phyloP scores from a whole-genome alignment of 192 early-diverging fungal species.

The Linnemannia schmuckeri region DNA sequence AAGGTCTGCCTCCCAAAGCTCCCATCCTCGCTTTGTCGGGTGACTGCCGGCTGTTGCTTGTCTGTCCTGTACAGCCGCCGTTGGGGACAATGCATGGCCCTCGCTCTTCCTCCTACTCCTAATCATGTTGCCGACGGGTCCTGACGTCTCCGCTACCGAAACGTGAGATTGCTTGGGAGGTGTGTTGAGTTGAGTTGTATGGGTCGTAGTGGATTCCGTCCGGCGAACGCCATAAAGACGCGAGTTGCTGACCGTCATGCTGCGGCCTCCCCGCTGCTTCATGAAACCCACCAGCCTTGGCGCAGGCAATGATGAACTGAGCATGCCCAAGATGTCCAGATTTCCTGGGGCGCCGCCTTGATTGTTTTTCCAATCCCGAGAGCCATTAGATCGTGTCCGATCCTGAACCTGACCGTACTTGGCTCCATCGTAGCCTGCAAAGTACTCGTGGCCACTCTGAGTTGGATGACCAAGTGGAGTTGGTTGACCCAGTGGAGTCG shows the following conservation, averaged over 20 bases:
- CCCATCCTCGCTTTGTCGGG: conserved; percentile 43
- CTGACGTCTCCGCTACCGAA: conserved; percentile 21
- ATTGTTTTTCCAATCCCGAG: not conserved
- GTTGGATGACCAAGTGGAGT: not conserved
- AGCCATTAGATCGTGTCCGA: not conserved
- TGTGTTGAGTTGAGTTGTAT: not conserved
- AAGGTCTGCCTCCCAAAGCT: conserved; percentile 53
- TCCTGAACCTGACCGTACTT: not conserved
- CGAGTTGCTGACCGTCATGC: conserved; percentile 38
- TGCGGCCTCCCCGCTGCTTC: conserved; percentile 47
- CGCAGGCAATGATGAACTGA: conserved; percentile 44
- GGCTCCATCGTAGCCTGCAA: not conserved
- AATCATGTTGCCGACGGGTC: not conserved
- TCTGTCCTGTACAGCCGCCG: not conserved
- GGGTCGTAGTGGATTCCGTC: conserved; percentile 17
- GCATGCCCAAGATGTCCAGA: not conserved
- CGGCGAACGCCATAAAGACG: conserved; percentile 46
- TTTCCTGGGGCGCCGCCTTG: not conserved
- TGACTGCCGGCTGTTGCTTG: not conserved
- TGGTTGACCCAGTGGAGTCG: not conserved
- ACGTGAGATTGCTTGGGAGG: conserved; percentile 21
- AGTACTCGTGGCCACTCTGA: not conserved
- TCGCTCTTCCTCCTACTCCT: conserved; percentile 34
- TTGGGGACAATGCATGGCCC: not conserved
- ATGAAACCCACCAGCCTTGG: conserved; percentile 50